Evolutionary conservation across 2,329 filamentous ascomycete genomes (phyloP).

Genomic region (Macrophomina tecta): DNA sequence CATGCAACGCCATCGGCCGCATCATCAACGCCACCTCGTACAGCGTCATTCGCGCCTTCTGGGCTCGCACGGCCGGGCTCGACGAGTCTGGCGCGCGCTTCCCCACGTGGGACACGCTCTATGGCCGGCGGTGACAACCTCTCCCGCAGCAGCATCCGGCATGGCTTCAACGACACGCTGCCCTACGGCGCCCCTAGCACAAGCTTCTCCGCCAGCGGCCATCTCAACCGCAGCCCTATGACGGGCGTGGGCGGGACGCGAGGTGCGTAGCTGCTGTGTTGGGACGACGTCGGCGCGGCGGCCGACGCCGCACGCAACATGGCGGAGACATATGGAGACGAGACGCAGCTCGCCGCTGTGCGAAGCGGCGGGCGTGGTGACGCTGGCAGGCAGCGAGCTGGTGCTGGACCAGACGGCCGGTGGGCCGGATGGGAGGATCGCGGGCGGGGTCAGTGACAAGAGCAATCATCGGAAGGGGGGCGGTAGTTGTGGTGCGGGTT

Average conservation of each 20-base stretch:
- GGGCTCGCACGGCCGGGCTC: conserved; percentile 43
- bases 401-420: not conserved
- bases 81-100: conserved; percentile 40
- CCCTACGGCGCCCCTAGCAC: conserved; percentile 32
- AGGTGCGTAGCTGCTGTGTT: conserved; percentile 45
- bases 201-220: conserved; percentile 41
- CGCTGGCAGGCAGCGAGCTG: not conserved
- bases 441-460: conserved; percentile 39
- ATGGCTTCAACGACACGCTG: conserved; percentile 32
- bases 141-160: conserved; percentile 38
- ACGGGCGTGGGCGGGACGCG: conserved; percentile 54
- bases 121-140: conserved; percentile 46
- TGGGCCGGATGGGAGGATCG: not conserved
- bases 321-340: not conserved
- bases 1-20: conserved; percentile 32
- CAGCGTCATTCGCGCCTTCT: conserved; percentile 38
- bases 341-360: conserved; percentile 36
- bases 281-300: not conserved
- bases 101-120: conserved; percentile 44
- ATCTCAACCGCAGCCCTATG: conserved; percentile 43
- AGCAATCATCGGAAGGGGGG: conserved; percentile 41
- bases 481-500: not conserved
- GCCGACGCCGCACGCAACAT: not conserved
- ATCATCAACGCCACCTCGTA: conserved; percentile 38
- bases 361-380: conserved; percentile 34